These are phyloP conservation scores for Diospyros lotus DNA, from an alignment of 148 eudicot species.

Conservation along the genomic window DNA sequence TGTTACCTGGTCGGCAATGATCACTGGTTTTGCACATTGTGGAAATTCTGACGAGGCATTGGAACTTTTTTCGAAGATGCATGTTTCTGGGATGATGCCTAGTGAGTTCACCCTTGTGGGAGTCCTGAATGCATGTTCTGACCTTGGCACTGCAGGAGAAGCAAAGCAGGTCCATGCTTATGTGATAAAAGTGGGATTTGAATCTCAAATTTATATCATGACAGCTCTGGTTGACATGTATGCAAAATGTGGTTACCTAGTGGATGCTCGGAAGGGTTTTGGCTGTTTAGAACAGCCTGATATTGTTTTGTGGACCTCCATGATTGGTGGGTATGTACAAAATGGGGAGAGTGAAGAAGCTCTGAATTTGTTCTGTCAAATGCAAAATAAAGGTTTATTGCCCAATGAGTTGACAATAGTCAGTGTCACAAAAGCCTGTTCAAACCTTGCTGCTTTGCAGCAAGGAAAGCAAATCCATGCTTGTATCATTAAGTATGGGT, in stretches of 20 bases:
- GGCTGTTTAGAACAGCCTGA: constrained; percentile 50
- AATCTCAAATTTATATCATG: constrained; percentile 40
- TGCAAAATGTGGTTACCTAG: constrained; percentile 45
- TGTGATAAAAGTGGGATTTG: constrained; percentile 47
- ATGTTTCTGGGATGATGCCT: constrained; percentile 32
- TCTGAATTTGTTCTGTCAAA: constrained; percentile 43
- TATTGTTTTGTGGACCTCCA: constrained; percentile 64
- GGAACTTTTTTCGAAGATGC: constrained; percentile 46
- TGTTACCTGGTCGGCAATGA: constrained; percentile 54
- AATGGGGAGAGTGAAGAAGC: constrained; percentile 51
- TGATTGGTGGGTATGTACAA: constrained; percentile 59
- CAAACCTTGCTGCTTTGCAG: constrained; percentile 56
- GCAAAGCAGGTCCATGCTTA: constrained; percentile 53
- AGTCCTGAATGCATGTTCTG: constrained; percentile 54
- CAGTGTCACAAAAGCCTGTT: constrained; percentile 53
- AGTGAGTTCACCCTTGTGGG: constrained; percentile 63
- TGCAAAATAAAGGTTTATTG: constrained; percentile 45
- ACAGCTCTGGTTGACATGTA: constrained; percentile 63
- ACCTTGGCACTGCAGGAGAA: constrained; percentile 25
- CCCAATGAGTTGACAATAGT: constrained; percentile 59
- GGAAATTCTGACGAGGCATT: constrained; percentile 41
- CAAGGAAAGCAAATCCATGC: constrained; percentile 71
- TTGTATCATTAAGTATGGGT: constrained; percentile 47
- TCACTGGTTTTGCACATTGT: constrained; percentile 52
- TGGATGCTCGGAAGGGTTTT: constrained; percentile 53